Conservation (phyloP, 805 yeast genomes). For the Scheffersomyces lignosus region DNA sequence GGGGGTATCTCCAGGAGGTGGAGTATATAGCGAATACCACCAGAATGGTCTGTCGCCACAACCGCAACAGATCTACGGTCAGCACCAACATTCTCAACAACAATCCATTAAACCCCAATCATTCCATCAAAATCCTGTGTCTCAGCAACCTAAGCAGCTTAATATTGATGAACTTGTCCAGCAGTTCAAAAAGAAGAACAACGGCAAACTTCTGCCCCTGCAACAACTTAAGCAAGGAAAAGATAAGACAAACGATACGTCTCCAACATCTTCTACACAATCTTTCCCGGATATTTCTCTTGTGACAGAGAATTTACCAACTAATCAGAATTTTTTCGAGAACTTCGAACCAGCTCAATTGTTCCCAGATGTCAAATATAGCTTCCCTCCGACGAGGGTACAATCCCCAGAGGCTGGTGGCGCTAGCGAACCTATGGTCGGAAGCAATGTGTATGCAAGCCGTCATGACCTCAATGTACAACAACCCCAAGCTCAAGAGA, state of each 20-base stretch:
- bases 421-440: slow-evolving; percentile 24
- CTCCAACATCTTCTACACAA: slow-evolving; percentile 35
- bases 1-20: slow-evolving; percentile 30
- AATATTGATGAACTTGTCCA: slow-evolving; percentile 36
- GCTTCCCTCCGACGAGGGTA: slow-evolving; percentile 37
- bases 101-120: slow-evolving; percentile 5
- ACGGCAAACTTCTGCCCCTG: too few relatives aligned
- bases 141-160: slow-evolving; percentile 6
- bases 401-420: slow-evolving; percentile 28
- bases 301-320: slow-evolving; percentile 52
- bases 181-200: slow-evolving; percentile 24
- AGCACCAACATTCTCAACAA: slow-evolving; percentile 1
- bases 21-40: slow-evolving; percentile 13
- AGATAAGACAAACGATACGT: slow-evolving; percentile 20
- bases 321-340: slow-evolving; percentile 45
- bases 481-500: neutral
- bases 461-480: slow-evolving; percentile 24
- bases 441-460: slow-evolving; percentile 35
- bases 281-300: slow-evolving; percentile 56
- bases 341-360: slow-evolving; percentile 59
- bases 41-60: too few relatives aligned
- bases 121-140: neutral
- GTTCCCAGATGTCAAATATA: slow-evolving; percentile 44
- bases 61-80: neutral
- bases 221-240: slow-evolving; percentile 4